Conservation (phyloP, 2,329 filamentous ascomycete species). For the Talaromyces sp. region DNA sequence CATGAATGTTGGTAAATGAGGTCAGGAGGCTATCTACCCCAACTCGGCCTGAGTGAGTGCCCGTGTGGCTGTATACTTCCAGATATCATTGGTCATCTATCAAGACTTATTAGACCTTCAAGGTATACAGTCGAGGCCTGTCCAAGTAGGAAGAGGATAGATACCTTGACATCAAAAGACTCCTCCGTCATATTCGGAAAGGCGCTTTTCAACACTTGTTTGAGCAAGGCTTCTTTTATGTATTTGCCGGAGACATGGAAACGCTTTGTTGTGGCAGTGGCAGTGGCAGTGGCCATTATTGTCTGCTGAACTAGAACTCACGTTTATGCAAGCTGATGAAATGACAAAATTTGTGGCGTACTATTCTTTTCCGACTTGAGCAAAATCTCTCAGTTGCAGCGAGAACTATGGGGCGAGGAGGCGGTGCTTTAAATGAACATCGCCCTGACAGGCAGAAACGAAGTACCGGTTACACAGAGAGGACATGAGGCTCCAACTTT, state of each 20-base stretch:
- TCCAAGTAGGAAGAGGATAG: neutral
- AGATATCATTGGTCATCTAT: neutral
- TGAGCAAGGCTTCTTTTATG: neutral
- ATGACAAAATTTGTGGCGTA: neutral
- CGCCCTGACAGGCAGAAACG: neutral
- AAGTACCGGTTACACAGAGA: neutral
- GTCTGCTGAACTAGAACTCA: neutral
- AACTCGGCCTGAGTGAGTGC: neutral
- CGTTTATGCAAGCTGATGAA: neutral
- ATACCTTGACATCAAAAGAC: neutral
- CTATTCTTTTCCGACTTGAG: neutral
- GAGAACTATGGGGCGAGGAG: neutral
- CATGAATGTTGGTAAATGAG: neutral
- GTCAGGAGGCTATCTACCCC: neutral
- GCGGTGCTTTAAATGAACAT: neutral
- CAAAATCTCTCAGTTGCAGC: neutral
- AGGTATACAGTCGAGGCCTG: neutral
- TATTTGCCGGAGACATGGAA: neutral
- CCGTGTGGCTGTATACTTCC: neutral
- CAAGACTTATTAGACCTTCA: neutral
- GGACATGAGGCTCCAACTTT: neutral
- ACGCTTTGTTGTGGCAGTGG: neutral
- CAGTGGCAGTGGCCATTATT: neutral
- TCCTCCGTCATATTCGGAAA: neutral
- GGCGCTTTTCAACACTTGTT: neutral